These are phyloP conservation scores for Brassica cretica DNA, from an alignment of 345 rosid species.

Conservation along the genomic window DNA sequence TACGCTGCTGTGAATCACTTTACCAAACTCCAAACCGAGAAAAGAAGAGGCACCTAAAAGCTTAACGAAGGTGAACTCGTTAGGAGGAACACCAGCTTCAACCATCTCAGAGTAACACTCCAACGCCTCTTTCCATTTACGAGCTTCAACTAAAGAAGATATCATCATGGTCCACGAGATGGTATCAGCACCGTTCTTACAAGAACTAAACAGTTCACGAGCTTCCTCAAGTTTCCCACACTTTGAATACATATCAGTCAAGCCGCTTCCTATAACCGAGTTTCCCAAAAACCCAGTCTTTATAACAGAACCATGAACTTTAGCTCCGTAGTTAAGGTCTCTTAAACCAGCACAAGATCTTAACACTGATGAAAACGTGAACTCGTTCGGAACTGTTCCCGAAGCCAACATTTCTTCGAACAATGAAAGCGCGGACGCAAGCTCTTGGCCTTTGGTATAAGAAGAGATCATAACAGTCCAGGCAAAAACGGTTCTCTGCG, in stretches of 20 bases:
- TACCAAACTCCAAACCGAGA: slow-evolving; percentile 51
- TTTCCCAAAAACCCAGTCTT: slow-evolving; percentile 61
- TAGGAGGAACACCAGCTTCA: slow-evolving; percentile 52
- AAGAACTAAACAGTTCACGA: slow-evolving; percentile 41
- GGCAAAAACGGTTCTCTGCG: slow-evolving; percentile 55
- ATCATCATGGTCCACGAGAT: slow-evolving; percentile 75
- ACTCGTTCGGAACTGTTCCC: slow-evolving; percentile 53
- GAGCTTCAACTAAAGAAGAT: slow-evolving; percentile 50
- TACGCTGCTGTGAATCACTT: slow-evolving; percentile 56
- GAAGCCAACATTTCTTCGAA: slow-evolving; percentile 50
- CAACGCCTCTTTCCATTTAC: slow-evolving; percentile 53
- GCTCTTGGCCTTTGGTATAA: slow-evolving; percentile 43
- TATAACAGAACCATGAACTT: slow-evolving; percentile 48
- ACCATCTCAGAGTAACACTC: slow-evolving; percentile 53
- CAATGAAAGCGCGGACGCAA: slow-evolving; percentile 44
- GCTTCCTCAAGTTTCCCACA: slow-evolving; percentile 47
- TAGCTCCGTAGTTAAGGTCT: slow-evolving; percentile 44
- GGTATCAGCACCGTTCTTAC: slow-evolving; percentile 50
- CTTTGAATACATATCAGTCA: slow-evolving; percentile 65
- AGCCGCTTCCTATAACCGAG: slow-evolving; percentile 44
- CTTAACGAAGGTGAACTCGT: slow-evolving; percentile 61
- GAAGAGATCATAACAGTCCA: slow-evolving; percentile 68
- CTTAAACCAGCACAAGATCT: slow-evolving; percentile 54
- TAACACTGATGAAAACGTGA: slow-evolving; percentile 62
- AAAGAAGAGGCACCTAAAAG: slow-evolving; percentile 51